Base-by-base conservation (phyloP, 2,329 filamentous ascomycete genomes). In the Coniochaeta pulveracea region DNA sequence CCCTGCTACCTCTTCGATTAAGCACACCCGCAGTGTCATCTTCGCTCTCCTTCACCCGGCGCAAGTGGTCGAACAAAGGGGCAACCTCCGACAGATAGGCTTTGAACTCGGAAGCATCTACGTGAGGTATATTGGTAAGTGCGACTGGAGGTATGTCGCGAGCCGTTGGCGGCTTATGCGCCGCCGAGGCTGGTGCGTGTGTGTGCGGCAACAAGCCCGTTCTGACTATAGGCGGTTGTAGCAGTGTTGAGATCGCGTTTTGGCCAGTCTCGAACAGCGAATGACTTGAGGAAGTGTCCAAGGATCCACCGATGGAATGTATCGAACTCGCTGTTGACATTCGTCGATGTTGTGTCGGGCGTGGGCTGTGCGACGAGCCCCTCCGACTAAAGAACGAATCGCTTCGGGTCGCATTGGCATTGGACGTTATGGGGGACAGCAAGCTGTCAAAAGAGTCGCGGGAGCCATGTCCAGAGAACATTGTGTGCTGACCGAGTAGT, bases 161-260 rank as follows among this genome's bases (percentile, higher is more conserved):
- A 12, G 83, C 69, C 1, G 85, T 93, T 1, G 89, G 89, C 10
- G 84, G 79, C 45, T 80, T 89, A 48, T 91, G 84, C 10, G 78
- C 66, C 46, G 75, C 81, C n/a, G 75, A 74, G 7, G 61, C 55
- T 2, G 83, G 73, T 3, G 80, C 76, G 2, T 78, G 67, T 1
- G 80, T 80, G 54, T 93, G 81, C 15, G 88, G 82, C 35, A 86
- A 67, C 32, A 94, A 70, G 36, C 89, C 88, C 3, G 88, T 93
- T 42, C 89, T 76, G 37, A 93, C 76, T 44, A 94, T 93, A 4
- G 89, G 85, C 18, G 85, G 80, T 50, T 93, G 84, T 4, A 96
- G 71, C n/a, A 96, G 69, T 2, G 85, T 93, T 7, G 88, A 94
- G 46, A 96, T 96, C 40, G 91, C 86, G 71, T 94, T 95, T 47